Evolutionary conservation across 805 yeast species (phyloP), one percentile per base, ranked within the genome.

Genomic region (Debaryomyces maramus): DNA sequence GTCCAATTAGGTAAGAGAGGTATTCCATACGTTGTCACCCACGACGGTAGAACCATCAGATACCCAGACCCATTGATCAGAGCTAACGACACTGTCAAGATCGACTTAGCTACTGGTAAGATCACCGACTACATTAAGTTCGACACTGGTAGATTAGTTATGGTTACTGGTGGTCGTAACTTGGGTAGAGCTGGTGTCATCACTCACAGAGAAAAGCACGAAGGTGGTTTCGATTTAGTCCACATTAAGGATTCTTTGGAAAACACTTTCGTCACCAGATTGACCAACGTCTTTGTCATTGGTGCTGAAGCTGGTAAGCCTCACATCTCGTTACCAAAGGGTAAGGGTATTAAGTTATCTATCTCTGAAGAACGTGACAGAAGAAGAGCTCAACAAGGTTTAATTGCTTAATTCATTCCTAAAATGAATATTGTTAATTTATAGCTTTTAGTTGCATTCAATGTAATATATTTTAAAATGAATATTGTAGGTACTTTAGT

Each of bases 41-140:
- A 91, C 84, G 99, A 91, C 70, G 98, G 99, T 77, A 90, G 99
- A 84, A 91, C 99, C 70, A 78, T 91, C 80, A 90, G 98, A 78
- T 91, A 90, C 88, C 98, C 98, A 74, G 98, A 91, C 71, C 99
- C 99, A 76, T 73, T 76, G 60, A 83, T 91, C 84, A 91, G 80
- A 78, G 89, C 88, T 67, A 90, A 93, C 83, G 99, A 91, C 80
- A 87, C 98, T 60, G 96, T 91, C 69, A 90, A 90, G 84, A 77
- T 91, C 68, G 96, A 91, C 77, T 80, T 91, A 66, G 96, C 91
- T 60, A 74, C 97, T 56, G 97, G 97, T 73, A 91, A 91, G 82
- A 83, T 89, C 70, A 73, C 85, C 40, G 70, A 65, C 47, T 63
- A 51, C 55, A 62, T 64, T 55, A 61, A 61, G 52, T 63, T 64